Conservation (phyloP, 371 early-diverging fungal species). For the Chytridiales sp. region DNA sequence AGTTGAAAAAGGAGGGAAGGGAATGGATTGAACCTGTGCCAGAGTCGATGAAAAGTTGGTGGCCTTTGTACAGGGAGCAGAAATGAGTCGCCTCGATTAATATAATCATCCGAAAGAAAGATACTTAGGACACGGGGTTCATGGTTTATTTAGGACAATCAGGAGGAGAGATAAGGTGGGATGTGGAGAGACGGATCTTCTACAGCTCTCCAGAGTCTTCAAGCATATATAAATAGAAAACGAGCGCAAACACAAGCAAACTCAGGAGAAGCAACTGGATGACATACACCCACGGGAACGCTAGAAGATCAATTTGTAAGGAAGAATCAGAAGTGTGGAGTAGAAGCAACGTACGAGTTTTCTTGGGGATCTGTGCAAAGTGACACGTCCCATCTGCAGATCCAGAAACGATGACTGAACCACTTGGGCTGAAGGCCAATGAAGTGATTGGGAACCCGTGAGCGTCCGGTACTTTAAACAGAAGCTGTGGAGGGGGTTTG, state of each 20-base stretch:
- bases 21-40: constrained; percentile 57
- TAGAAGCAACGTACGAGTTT: constrained; percentile 10
- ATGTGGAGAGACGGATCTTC: too few species aligned
- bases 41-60: constrained; percentile 34
- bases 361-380: constrained; percentile 27
- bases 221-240: background rate
- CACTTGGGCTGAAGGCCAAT: constrained; percentile 39
- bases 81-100: too few species aligned
- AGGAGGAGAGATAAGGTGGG: too few species aligned
- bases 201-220: constrained; percentile 5
- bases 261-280: background rate
- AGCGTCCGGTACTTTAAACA: constrained; percentile 32
- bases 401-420: constrained; percentile 37
- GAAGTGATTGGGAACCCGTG: constrained; percentile 49
- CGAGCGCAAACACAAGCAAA: constrained; percentile 1
- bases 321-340: background rate
- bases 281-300: background rate
- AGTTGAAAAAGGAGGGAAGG: constrained; percentile 48
- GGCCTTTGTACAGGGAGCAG: constrained; percentile 27
- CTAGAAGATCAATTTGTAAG: background rate
- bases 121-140: too few species aligned
- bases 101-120: too few species aligned
- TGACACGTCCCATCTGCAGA: constrained; percentile 49
- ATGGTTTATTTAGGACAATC: too few species aligned
- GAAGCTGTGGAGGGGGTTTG: constrained; percentile 16